These are phyloP conservation scores for Rutstroemia sp. DNA, from an alignment of 2,329 filamentous ascomycete species.

Conservation along the genomic window DNA sequence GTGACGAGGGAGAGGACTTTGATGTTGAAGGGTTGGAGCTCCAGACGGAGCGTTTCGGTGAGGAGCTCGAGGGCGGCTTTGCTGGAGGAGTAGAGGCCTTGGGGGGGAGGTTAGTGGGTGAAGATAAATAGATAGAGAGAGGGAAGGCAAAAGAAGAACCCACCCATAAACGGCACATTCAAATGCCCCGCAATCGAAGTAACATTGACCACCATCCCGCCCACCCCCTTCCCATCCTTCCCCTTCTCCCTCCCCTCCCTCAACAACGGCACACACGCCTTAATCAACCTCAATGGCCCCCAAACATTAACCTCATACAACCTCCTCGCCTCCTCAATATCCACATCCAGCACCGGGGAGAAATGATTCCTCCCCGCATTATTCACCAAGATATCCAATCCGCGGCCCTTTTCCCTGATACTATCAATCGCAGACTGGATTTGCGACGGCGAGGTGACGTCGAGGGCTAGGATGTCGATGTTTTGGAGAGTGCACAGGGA, in stretches of 20 bases:
- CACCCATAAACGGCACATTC: constrained; percentile 24
- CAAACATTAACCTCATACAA: constrained; percentile 28
- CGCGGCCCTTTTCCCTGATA: not conserved
- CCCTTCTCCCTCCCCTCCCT: constrained; percentile 11
- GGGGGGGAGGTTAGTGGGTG: constrained; percentile 14
- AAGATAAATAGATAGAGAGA: not conserved
- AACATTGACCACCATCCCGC: constrained; percentile 23
- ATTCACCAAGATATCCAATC: constrained; percentile 31
- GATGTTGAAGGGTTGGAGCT: constrained; percentile 8
- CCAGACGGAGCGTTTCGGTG: constrained; percentile 23
- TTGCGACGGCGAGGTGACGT: not conserved
- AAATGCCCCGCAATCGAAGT: constrained; percentile 15
- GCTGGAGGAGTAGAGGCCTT: constrained; percentile 12
- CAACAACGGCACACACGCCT: constrained; percentile 23
- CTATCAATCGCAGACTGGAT: not conserved
- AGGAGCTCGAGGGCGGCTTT: constrained; percentile 15
- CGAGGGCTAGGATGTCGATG: not conserved
- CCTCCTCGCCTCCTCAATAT: constrained; percentile 19
- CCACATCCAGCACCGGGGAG: constrained; percentile 23
- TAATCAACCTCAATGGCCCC: constrained; percentile 22
- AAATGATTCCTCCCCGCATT: constrained; percentile 33
- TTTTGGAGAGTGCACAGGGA: not conserved
- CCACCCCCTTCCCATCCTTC: constrained; percentile 9
- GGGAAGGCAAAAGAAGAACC: constrained; percentile 7
- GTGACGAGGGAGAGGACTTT: constrained; percentile 5